phyloP scores from a whole-genome alignment of 2,329 filamentous ascomycete genomes.

The Chalaropsis thielavioides region DNA sequence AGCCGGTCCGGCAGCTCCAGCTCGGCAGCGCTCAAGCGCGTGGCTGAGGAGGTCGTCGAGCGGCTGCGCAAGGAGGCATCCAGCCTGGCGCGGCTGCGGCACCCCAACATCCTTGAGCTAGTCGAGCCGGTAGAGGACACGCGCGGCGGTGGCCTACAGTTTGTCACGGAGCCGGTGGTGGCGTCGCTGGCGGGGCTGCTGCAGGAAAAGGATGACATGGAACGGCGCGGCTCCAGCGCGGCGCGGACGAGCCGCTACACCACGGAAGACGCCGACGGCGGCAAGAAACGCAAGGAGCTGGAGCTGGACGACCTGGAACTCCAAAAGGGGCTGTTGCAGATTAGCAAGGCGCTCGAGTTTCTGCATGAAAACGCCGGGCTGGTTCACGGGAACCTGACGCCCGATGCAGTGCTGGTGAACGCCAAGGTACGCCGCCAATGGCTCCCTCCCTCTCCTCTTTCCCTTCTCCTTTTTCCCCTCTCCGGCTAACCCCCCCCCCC shows the following conservation, averaged over 20 bases:
- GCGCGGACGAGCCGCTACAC: conserved; percentile 66
- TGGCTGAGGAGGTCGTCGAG: conserved; percentile 81
- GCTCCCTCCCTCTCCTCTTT: too few species aligned
- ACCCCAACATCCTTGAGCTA: conserved; percentile 83
- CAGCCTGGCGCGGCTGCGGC: conserved; percentile 71
- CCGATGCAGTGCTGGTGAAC: conserved; percentile 87
- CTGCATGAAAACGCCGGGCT: conserved; percentile 87
- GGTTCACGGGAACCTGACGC: conserved; percentile 87
- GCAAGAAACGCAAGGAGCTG: conserved; percentile 58
- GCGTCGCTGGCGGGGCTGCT: conserved; percentile 72
- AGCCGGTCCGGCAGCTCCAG: conserved; percentile 28
- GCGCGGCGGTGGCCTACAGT: conserved; percentile 78
- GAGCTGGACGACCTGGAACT: conserved; percentile 96
- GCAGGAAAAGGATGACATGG: conserved; percentile 79
- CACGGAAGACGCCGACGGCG: conserved; percentile 63
- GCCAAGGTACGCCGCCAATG: too few species aligned
- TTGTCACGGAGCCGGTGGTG: conserved; percentile 84
- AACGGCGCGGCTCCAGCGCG: conserved; percentile 42
- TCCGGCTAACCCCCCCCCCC: not conserved
- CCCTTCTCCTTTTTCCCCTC: not conserved
- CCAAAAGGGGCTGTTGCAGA: conserved; percentile 85
- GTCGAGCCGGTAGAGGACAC: conserved; percentile 94
- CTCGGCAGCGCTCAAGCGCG: conserved; percentile 58
- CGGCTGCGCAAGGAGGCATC: conserved; percentile 83
- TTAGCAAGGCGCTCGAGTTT: conserved; percentile 89